Evolutionary conservation across 2,329 filamentous ascomycete genomes (phyloP).

Genomic region (Akanthomyces dipterigenus): DNA sequence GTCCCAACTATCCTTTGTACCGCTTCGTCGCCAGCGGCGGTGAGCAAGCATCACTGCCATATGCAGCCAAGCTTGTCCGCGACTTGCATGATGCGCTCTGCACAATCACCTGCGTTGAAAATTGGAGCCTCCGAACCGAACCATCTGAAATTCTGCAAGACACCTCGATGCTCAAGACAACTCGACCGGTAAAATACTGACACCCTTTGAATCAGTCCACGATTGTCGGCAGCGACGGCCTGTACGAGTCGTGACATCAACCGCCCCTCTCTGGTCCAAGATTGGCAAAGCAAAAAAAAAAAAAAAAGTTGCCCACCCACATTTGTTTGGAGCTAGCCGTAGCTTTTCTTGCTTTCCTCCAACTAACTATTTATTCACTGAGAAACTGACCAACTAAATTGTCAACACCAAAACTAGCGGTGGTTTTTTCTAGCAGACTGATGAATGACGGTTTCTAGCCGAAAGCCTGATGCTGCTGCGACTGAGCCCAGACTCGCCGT

Average conservation of each 20-base stretch:
- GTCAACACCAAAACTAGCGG: too few relatives aligned
- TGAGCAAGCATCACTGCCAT: neutral
- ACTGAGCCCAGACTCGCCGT: too few relatives aligned
- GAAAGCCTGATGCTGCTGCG: too few relatives aligned
- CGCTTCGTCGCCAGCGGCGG: neutral
- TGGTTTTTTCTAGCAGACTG: too few relatives aligned
- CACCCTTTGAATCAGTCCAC: neutral
- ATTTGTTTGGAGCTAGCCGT: neutral
- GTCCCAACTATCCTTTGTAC: too few relatives aligned
- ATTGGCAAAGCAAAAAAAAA: constrained; percentile 6
- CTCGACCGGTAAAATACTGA: neutral
- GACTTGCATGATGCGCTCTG: neutral
- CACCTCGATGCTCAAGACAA: too few relatives aligned
- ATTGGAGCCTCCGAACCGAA: neutral
- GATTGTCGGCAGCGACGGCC: neutral
- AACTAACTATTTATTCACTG: neutral
- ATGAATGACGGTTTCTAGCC: too few relatives aligned
- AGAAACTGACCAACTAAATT: too few relatives aligned
- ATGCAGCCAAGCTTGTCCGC: too few relatives aligned
- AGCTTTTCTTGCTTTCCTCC: neutral
- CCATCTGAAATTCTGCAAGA: neutral
- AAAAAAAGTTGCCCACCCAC: constrained; percentile 1
- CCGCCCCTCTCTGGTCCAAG: neutral
- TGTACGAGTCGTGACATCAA: constrained; percentile 11
- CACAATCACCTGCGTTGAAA: constrained; percentile 3